Conservation (phyloP, 2,329 filamentous ascomycete genomes). For the Paraconiothyrium sp. region DNA sequence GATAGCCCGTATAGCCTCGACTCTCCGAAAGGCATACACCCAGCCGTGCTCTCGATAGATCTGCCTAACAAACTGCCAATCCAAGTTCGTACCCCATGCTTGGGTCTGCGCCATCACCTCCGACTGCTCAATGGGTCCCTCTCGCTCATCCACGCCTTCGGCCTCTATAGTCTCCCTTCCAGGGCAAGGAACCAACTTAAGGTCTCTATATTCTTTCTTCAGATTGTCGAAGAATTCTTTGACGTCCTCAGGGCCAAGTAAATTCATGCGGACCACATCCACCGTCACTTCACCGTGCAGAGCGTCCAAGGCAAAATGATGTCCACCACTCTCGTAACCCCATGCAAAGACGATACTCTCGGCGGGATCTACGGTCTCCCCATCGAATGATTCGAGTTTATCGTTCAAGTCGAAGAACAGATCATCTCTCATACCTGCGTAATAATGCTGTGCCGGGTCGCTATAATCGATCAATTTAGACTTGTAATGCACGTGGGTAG, state of each 20-base stretch:
- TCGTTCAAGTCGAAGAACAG: neutral
- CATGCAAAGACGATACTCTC: neutral
- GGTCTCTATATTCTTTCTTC: neutral
- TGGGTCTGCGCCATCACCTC: neutral
- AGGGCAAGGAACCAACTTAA: neutral
- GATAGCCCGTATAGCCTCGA: neutral
- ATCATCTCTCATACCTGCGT: neutral
- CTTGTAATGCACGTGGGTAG: neutral
- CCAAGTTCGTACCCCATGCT: constrained; percentile 2
- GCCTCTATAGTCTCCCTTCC: neutral
- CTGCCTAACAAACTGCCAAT: constrained; percentile 9
- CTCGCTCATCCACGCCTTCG: neutral
- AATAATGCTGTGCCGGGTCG: neutral
- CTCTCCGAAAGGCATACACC: neutral
- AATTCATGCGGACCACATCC: neutral
- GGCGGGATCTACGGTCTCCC: neutral
- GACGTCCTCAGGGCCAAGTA: neutral
- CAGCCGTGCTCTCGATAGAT: constrained; percentile 4
- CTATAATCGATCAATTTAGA: constrained; percentile 1
- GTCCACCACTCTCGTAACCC: constrained; percentile 2
- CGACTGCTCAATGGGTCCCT: constrained; percentile 1
- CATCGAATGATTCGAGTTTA: neutral
- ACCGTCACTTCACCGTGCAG: neutral
- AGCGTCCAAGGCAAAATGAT: neutral
- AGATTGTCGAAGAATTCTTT: neutral